phyloP scores from a whole-genome alignment of 2,329 filamentous ascomycete species.

The Xylaria sp. region DNA sequence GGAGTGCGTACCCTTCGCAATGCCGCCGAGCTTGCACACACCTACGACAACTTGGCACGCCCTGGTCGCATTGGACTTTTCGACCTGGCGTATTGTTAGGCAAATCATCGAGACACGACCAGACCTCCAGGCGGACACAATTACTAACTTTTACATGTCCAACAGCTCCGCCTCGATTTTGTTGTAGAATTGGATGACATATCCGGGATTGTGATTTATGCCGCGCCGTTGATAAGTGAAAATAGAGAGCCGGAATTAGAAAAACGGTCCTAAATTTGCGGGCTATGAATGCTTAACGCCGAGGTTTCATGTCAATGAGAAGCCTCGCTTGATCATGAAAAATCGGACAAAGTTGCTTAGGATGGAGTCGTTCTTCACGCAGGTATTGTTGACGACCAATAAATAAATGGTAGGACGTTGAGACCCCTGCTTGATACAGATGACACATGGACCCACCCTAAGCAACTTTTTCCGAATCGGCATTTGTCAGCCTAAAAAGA shows the following conservation, averaged over 20 bases:
- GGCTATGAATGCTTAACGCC: conserved; percentile 13
- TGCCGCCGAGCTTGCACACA: conserved; percentile 37
- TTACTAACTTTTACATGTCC: conserved; percentile 44
- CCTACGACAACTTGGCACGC: conserved; percentile 38
- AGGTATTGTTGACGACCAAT: background rate
- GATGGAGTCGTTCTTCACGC: conserved; percentile 34
- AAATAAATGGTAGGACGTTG: conserved; percentile 1
- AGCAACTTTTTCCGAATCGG: conserved; percentile 37
- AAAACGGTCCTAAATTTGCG: conserved; percentile 1
- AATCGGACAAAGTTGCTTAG: conserved; percentile 34
- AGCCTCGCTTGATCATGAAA: background rate
- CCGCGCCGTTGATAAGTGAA: background rate
- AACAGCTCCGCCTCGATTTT: conserved; percentile 35
- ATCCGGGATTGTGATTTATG: background rate
- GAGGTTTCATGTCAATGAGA: background rate
- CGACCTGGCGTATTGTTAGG: conserved; percentile 34
- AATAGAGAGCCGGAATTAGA: conserved; percentile 2
- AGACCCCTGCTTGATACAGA: background rate
- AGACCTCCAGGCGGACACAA: background rate
- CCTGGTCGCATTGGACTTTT: conserved; percentile 42
- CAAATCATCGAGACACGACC: background rate
- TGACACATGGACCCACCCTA: conserved; percentile 24
- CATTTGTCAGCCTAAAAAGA: conserved; percentile 26
- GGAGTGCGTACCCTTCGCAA: conserved; percentile 44
- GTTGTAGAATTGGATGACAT: conserved; percentile 3